These are phyloP conservation scores for Adansonia madagascariensis DNA, from an alignment of 441 rosid species.

Conservation along the genomic window DNA sequence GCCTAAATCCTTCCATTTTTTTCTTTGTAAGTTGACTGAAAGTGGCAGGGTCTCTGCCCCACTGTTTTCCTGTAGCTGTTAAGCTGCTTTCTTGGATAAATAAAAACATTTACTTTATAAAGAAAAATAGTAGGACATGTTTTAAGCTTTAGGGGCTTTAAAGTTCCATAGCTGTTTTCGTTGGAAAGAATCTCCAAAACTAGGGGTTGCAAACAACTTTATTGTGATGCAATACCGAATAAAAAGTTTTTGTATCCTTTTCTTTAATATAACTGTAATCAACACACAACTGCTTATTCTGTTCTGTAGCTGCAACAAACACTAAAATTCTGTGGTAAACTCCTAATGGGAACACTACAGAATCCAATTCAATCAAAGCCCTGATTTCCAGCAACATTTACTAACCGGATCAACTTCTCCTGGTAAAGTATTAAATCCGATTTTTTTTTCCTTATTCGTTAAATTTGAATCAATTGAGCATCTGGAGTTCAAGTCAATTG, in stretches of 20 bases:
- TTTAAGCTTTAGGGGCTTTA: not conserved
- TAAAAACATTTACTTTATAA: too few species aligned
- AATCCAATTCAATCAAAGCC: slow-evolving; percentile 15
- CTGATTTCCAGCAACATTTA: not conserved
- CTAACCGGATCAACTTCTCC: not conserved
- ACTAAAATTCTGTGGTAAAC: not conserved
- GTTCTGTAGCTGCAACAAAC: not conserved
- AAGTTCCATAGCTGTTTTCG: not conserved
- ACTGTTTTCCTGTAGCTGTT: too few species aligned
- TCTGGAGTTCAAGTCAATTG: not conserved
- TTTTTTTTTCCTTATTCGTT: not conserved
- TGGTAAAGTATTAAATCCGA: not conserved
- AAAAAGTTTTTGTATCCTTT: not conserved
- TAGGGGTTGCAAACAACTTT: not conserved
- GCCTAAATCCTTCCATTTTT: too few species aligned
- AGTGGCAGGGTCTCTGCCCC: too few species aligned
- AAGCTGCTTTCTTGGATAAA: not conserved
- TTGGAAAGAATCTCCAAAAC: not conserved
- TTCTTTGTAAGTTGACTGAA: too few species aligned
- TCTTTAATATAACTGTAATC: slow-evolving; percentile 5
- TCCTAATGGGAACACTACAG: not conserved
- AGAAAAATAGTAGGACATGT: too few species aligned
- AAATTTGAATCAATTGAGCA: not conserved
- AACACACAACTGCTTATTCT: not conserved
- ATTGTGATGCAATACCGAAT: not conserved